A percentile compares a stretch with the other conserved stretches of the same genome.
These are phyloP conservation scores for Colletotrichum ledebouriae DNA, from an alignment of 2,329 filamentous ascomycete genomes.

Conservation along the genomic window DNA sequence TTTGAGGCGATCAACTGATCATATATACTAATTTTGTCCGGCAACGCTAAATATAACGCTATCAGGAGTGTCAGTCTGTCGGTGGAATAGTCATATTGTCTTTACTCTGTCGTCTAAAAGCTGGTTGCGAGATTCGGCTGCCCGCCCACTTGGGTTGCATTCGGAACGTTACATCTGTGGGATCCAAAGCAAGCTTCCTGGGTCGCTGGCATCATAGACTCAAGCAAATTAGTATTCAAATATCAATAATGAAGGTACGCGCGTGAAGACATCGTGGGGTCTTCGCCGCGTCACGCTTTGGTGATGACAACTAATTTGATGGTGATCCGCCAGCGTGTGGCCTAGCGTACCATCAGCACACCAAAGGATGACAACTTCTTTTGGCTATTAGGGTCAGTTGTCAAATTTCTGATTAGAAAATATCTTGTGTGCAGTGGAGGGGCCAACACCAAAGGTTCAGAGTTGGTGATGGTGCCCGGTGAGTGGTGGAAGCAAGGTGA, in stretches of 20 bases:
- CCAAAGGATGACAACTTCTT: background rate
- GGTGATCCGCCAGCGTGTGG: conserved; percentile 12
- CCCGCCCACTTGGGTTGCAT: conserved; percentile 4
- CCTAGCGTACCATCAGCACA: conserved; percentile 15
- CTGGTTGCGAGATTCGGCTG: background rate
- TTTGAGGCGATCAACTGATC: conserved; percentile 33
- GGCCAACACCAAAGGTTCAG: conserved; percentile 22
- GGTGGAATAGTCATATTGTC: background rate
- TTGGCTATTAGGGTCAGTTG: background rate
- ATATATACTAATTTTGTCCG: conserved; percentile 33
- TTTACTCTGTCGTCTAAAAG: conserved; percentile 16
- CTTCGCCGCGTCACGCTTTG: conserved; percentile 24
- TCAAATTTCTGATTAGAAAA: background rate
- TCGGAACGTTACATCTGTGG: conserved; percentile 24
- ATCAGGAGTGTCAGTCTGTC: background rate
- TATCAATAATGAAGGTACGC: background rate
- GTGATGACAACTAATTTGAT: conserved; percentile 10
- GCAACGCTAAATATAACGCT: background rate
- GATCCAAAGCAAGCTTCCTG: too few relatives aligned
- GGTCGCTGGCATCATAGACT: too few relatives aligned
- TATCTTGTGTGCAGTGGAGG: background rate
- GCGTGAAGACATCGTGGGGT: conserved; percentile 9
- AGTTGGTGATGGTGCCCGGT: conserved; percentile 32
- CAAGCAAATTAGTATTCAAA: too few relatives aligned
- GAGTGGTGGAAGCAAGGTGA: conserved; percentile 25